phyloP scores from a whole-genome alignment of 169 alveolate genomes.

The Plasmodium yoelii region DNA sequence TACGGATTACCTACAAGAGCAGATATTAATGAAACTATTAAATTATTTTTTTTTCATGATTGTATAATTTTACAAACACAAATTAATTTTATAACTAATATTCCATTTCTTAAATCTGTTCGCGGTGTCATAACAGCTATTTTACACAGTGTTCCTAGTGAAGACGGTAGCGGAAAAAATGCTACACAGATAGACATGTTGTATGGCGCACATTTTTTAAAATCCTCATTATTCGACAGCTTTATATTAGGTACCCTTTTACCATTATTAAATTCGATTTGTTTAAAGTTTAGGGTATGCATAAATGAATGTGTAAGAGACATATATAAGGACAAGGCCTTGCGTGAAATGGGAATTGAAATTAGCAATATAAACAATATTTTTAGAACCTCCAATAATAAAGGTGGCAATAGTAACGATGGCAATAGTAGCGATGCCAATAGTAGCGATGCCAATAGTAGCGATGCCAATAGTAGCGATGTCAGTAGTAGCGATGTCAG shows the following conservation, averaged over 20 bases:
- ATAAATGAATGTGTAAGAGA: constrained; percentile 8
- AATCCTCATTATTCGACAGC: constrained; percentile 22
- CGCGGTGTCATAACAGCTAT: constrained; percentile 11
- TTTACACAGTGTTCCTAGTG: constrained; percentile 5
- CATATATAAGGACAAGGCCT: background rate
- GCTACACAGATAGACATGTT: constrained; percentile 43
- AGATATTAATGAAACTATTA: constrained; percentile 19
- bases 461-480: no score
- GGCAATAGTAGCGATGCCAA: no score
- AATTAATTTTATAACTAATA: background rate
- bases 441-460: no score
- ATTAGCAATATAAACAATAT: no score
- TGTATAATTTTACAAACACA: constrained; percentile 15
- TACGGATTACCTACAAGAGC: constrained; percentile 43
- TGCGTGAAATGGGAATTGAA: background rate
- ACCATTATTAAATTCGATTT: constrained; percentile 14
- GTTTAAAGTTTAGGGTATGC: constrained; percentile 10
- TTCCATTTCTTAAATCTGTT: constrained; percentile 24
- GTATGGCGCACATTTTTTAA: constrained; percentile 27
- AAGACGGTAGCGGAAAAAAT: background rate
- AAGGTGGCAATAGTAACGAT: no score
- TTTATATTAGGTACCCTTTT: constrained; percentile 8
- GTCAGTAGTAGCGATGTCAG: no score
- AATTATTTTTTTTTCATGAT: constrained; percentile 32
- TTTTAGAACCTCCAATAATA: no score